phyloP scores from a whole-genome alignment of 345 rosid species.

The Toxicodendron radicans region DNA sequence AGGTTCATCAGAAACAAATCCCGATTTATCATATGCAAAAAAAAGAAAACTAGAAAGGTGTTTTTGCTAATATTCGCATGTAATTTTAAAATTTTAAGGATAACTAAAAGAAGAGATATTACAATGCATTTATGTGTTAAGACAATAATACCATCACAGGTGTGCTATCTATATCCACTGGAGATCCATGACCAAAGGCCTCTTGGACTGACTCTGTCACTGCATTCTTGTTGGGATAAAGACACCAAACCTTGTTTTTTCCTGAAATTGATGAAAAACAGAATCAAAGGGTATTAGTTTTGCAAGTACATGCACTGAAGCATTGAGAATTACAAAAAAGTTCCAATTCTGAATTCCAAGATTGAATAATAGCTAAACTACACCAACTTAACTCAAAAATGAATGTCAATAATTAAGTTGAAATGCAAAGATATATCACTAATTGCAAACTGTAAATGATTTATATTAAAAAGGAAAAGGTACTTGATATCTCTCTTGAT shows the following conservation, averaged over 20 bases:
- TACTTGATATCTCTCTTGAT: not conserved
- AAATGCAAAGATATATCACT: not conserved
- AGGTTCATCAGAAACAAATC: no score
- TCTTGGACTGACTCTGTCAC: slow-evolving; percentile 55
- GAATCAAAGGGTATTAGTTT: slow-evolving; percentile 2
- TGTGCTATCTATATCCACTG: slow-evolving; percentile 32
- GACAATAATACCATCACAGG: slow-evolving; percentile 35
- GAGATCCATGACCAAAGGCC: slow-evolving; percentile 37
- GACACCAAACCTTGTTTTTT: slow-evolving; percentile 73
- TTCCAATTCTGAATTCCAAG: not conserved
- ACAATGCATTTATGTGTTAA: not conserved
- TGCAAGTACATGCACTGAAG: not conserved
- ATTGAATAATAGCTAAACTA: not conserved
- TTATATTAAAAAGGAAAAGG: not conserved
- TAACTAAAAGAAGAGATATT: not conserved
- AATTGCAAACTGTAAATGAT: slow-evolving; percentile 11
- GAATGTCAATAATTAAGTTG: not conserved
- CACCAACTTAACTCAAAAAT: not conserved
- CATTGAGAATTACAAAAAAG: not conserved
- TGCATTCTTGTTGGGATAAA: slow-evolving; percentile 82
- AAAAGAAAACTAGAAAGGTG: slow-evolving; percentile 3
- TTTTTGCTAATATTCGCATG: slow-evolving; percentile 2
- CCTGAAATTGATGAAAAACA: slow-evolving; percentile 47
- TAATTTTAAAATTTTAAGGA: not conserved
- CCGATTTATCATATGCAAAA: not conserved